These are phyloP conservation scores for Trichoderma sp. DNA, from an alignment of 2,329 filamentous ascomycete genomes.

Conservation along the genomic window DNA sequence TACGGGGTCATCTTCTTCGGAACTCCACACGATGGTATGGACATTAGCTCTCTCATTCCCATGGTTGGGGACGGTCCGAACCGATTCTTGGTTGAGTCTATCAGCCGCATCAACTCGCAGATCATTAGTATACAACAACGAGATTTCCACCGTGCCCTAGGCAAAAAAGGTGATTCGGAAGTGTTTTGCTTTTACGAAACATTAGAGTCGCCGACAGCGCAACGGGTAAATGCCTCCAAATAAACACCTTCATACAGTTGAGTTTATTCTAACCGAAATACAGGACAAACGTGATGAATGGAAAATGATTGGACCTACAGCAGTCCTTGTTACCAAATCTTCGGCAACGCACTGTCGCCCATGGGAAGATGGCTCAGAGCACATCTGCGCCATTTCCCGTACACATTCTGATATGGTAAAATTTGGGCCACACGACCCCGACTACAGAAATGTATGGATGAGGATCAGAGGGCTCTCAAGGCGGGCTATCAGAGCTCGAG, in stretches of 20 bases:
- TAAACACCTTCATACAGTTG: conserved; percentile 17
- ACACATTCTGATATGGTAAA: background rate
- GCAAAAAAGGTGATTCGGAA: background rate
- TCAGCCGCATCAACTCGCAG: background rate
- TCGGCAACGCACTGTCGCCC: background rate
- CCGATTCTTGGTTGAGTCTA: background rate
- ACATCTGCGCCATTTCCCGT: background rate
- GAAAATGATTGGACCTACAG: background rate
- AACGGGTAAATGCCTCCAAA: background rate
- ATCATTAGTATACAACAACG: background rate
- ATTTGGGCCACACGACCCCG: background rate
- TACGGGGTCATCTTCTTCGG: background rate
- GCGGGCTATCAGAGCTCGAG: background rate
- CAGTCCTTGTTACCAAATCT: background rate
- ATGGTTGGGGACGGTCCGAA: background rate
- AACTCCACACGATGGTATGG: background rate
- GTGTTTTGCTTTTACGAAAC: background rate
- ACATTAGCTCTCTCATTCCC: background rate
- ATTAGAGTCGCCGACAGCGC: background rate
- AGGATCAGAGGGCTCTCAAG: conserved; percentile 15
- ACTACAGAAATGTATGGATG: background rate
- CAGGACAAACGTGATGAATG: background rate
- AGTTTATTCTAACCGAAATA: background rate
- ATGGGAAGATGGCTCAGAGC: background rate
- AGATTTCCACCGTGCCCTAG: background rate